Evolutionary conservation across 1,139 yeast species (phyloP).

Genomic region (Groenewaldozyma sp.): DNA sequence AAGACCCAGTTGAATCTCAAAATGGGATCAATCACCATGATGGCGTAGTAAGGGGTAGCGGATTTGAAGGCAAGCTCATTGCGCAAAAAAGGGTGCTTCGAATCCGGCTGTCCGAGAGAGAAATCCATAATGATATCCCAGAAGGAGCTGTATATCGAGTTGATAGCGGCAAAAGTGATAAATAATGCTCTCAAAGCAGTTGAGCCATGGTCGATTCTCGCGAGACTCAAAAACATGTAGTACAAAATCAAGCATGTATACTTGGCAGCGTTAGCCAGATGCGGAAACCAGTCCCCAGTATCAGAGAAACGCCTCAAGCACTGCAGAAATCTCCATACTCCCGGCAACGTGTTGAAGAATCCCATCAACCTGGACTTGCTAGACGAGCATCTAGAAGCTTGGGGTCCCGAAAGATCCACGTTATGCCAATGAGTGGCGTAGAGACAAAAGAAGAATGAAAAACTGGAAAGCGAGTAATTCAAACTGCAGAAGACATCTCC

Average conservation of each 20-base stretch:
- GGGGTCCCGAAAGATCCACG: conserved; percentile 31
- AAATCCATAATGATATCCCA: conserved; percentile 98
- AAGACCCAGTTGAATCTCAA: conserved; percentile 88
- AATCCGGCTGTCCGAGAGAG: conserved; percentile 75
- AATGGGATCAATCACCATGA: conserved; percentile 63
- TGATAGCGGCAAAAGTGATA: conserved; percentile 63
- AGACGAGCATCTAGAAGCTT: conserved; percentile 59
- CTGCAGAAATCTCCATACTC: conserved; percentile 83
- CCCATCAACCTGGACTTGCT: conserved; percentile 69
- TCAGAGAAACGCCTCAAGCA: conserved; percentile 87
- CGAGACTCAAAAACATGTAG: conserved; percentile 67
- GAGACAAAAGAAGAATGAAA: conserved; percentile 77
- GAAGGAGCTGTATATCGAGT: conserved; percentile 56
- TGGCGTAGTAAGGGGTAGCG: conserved; percentile 59
- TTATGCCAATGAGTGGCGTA: conserved; percentile 58
- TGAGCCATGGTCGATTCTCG: conserved; percentile 50
- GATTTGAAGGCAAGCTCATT: conserved; percentile 57
- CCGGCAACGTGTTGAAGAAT: conserved; percentile 73
- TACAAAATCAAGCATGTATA: conserved; percentile 59
- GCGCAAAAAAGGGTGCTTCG: conserved; percentile 53
- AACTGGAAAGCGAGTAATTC: conserved; percentile 78
- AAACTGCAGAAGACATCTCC: conserved; percentile 88
- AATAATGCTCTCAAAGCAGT: conserved; percentile 45
- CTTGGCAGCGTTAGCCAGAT: conserved; percentile 81
- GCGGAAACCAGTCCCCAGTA: conserved; percentile 95